Conservation (phyloP, 1,139 yeast species). For the Blastobotrys buckinghamii region DNA sequence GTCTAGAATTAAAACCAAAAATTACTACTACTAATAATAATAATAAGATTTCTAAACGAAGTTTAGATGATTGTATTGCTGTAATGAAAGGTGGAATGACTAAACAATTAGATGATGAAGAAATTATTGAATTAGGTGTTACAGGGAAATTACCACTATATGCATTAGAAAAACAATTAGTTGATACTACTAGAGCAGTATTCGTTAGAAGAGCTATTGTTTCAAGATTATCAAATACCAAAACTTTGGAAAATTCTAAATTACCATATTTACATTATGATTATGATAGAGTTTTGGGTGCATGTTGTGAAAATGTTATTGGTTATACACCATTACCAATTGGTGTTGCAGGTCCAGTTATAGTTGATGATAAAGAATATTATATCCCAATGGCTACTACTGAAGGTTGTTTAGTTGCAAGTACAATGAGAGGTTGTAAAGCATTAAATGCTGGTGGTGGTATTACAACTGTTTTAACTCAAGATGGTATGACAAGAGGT, state of each 20-base stretch:
- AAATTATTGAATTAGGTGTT: constrained; percentile 64
- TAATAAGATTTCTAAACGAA: constrained; percentile 12
- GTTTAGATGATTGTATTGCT: constrained; percentile 59
- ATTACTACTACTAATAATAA: background rate
- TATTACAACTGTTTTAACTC: constrained; percentile 82
- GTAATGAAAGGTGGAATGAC: constrained; percentile 69
- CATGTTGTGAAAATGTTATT: constrained; percentile 97
- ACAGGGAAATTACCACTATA: constrained; percentile 82
- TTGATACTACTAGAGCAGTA: constrained; percentile 87
- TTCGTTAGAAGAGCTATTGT: constrained; percentile 87
- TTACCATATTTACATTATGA: constrained; percentile 83
- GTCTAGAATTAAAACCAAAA: constrained; percentile 18
- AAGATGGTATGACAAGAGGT: constrained; percentile 99
- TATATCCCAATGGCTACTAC: constrained; percentile 99
- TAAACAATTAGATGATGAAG: constrained; percentile 60
- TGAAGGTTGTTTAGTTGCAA: constrained; percentile 97
- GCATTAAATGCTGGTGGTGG: constrained; percentile 98
- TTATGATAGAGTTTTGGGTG: constrained; percentile 94
- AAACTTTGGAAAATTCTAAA: constrained; percentile 62
- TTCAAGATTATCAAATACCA: constrained; percentile 75
- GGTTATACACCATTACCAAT: constrained; percentile 95
- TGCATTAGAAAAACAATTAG: constrained; percentile 87
- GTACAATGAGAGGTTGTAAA: constrained; percentile 98
- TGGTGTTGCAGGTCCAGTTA: constrained; percentile 95
- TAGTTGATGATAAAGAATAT: constrained; percentile 78